Conservation (phyloP, 768 basidiomycete genomes). For the Tulasnella sp. region DNA sequence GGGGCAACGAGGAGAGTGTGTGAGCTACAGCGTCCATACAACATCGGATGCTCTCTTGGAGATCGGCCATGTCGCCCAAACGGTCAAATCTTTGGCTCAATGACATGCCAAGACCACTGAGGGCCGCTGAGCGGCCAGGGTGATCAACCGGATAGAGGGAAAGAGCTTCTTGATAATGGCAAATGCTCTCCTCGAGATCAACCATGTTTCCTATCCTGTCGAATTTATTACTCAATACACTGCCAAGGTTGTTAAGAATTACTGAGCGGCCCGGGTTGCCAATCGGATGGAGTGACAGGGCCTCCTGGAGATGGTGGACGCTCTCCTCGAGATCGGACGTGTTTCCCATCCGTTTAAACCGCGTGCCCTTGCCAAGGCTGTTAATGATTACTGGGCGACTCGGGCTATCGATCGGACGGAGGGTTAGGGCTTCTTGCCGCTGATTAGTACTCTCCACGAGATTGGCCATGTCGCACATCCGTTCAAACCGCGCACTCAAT, state of each 20-base stretch:
- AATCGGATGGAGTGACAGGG: neutral
- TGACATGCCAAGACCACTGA: neutral
- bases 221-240: neutral
- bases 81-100: no score
- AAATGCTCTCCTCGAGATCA: neutral
- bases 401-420: neutral
- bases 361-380: no score
- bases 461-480: neutral
- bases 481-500: neutral
- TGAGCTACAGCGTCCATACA: no score
- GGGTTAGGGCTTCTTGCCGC: neutral
- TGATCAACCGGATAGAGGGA: neutral
- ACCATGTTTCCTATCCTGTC: neutral
- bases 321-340: neutral
- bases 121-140: neutral
- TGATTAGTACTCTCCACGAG: neutral
- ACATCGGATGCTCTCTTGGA: no score
- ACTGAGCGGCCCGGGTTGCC: neutral
- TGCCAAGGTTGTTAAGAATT: neutral
- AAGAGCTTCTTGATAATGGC: neutral
- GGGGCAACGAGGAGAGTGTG: no score
- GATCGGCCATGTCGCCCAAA: no score
- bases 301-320: neutral
- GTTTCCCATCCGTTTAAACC: neutral
- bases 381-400: neutral